Evolutionary conservation across 306 rosid species (phyloP).

Genomic region (Leucaena leucocephala): DNA sequence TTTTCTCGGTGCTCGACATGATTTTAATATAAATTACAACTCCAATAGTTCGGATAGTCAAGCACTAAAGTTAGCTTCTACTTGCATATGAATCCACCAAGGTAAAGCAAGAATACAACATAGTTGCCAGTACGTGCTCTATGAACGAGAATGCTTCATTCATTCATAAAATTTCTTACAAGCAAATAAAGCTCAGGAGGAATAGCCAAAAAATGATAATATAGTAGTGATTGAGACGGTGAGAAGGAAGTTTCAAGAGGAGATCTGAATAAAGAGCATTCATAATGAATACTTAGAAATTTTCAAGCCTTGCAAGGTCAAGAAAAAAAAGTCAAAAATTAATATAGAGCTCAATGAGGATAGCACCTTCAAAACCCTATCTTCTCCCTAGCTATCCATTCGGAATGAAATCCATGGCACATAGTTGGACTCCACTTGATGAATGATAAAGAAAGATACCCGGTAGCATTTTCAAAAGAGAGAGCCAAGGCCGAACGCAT

Average conservation of each 20-base stretch:
- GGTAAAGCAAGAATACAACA: neutral
- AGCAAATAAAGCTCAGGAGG: slow-evolving; percentile 68
- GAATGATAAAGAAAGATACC: slow-evolving; percentile 3
- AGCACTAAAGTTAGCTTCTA: neutral
- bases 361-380: slow-evolving; percentile 50
- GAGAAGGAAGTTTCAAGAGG: fast-evolving
- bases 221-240: slow-evolving; percentile 25
- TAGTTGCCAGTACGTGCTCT: neutral
- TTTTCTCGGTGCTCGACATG: neutral
- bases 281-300: fast-evolving
- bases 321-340: slow-evolving; percentile 48
- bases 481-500: slow-evolving; percentile 38
- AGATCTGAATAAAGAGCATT: fast-evolving
- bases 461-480: slow-evolving; percentile 19
- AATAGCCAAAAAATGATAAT: slow-evolving; percentile 26
- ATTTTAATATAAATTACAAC: too few species aligned
- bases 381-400: slow-evolving; percentile 6
- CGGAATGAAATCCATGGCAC: slow-evolving; percentile 34
- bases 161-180: neutral
- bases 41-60: too few species aligned
- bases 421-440: neutral
- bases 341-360: slow-evolving; percentile 64
- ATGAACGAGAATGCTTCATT: neutral
- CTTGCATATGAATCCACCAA: neutral
- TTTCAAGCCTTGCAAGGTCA: slow-evolving; percentile 85